Conservation (phyloP, 345 rosid species). For the Abelmoschus esculentus region DNA sequence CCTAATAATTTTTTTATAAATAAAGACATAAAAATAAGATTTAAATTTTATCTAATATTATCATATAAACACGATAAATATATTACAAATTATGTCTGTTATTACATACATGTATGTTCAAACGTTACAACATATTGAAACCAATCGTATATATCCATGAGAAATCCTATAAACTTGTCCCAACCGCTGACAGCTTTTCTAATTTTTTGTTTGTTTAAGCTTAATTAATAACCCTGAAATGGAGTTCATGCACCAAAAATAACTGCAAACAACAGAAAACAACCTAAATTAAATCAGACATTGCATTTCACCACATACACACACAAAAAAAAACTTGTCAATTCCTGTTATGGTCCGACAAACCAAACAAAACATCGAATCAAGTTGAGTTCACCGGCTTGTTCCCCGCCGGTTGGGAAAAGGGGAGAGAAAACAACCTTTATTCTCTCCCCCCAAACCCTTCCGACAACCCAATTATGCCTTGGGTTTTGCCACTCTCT, state of each 20-base stretch:
- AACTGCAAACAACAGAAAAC: background rate
- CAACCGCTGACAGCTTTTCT: background rate
- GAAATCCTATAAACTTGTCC: background rate
- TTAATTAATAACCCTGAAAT: background rate
- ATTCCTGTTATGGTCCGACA: background rate
- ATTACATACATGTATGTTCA: no score
- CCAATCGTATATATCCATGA: background rate
- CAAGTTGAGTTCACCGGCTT: conserved; percentile 6
- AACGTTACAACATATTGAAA: no score
- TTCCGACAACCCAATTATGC: conserved; percentile 7
- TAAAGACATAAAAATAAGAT: no score
- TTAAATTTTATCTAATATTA: no score
- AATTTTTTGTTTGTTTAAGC: no score
- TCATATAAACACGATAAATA: no score
- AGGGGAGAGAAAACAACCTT: conserved; percentile 8
- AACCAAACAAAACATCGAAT: background rate
- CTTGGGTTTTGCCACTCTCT: background rate
- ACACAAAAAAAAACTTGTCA: background rate
- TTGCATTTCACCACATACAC: background rate
- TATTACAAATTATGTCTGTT: no score
- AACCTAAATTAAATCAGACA: background rate
- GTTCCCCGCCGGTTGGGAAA: conserved; percentile 12
- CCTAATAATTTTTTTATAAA: no score
- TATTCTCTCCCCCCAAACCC: conserved; percentile 11
- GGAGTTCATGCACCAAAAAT: background rate